Percentiles rank a stretch among this genome's conserved stretches.
These are phyloP conservation scores for Bacidia gigantensis DNA, from an alignment of 495 filamentous ascomycete genomes.

Conservation along the genomic window DNA sequence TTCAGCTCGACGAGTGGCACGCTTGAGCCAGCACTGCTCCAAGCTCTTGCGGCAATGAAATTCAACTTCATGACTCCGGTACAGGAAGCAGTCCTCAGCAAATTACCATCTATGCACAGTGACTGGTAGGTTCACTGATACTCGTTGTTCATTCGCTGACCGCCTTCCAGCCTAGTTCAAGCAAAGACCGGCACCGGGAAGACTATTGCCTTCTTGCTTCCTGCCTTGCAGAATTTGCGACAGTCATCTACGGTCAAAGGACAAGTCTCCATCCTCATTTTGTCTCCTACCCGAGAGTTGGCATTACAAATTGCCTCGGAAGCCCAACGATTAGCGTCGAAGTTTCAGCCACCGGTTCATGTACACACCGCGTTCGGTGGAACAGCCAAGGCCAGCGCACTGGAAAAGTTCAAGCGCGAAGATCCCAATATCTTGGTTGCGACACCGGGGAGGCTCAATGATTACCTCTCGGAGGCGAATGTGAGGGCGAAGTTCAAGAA, in stretches of 20 bases:
- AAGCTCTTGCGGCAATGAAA: slow-evolving; percentile 32
- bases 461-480: slow-evolving; percentile 39
- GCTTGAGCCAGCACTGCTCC: slow-evolving; percentile 33
- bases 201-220: slow-evolving; percentile 66
- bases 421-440: slow-evolving; percentile 43
- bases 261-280: slow-evolving; percentile 46
- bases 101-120: slow-evolving; percentile 35
- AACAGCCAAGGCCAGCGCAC: slow-evolving; percentile 32
- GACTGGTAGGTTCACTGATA: slow-evolving; percentile 27
- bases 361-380: slow-evolving; percentile 43
- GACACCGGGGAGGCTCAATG: slow-evolving; percentile 49
- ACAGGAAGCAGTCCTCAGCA: slow-evolving; percentile 38
- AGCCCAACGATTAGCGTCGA: slow-evolving; percentile 36
- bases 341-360: slow-evolving; percentile 26
- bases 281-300: slow-evolving; percentile 52
- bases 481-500: slow-evolving; percentile 31
- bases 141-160: slow-evolving; percentile 11
- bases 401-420: slow-evolving; percentile 34
- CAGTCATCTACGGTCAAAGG: slow-evolving; percentile 23
- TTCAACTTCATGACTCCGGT: slow-evolving; percentile 41
- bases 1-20: slow-evolving; percentile 34
- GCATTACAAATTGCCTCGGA: slow-evolving; percentile 54
- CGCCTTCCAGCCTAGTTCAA: slow-evolving; percentile 39
- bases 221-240: slow-evolving; percentile 55
- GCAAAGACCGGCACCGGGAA: slow-evolving; percentile 82